phyloP scores from a whole-genome alignment of 1,284 basidiomycete genomes.

The Macrocystidia cucumis region DNA sequence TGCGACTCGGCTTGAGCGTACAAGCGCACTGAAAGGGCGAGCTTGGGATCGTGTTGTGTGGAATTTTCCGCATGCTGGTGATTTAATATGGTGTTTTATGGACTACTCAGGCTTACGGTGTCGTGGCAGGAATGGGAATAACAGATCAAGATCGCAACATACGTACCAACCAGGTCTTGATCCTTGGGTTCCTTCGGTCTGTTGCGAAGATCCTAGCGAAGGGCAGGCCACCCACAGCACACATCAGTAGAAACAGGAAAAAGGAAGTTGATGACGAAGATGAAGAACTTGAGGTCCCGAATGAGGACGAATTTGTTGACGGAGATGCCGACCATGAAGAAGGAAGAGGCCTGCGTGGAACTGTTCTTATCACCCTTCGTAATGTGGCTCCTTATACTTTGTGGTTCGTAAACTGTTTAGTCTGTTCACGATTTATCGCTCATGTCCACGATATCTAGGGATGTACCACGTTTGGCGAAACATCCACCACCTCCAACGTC shows the following conservation, averaged over 20 bases:
- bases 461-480: slow-evolving; percentile 76
- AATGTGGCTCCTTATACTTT: slow-evolving; percentile 85
- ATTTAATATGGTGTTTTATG: slow-evolving; percentile 16
- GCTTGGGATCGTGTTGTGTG: slow-evolving; percentile 82
- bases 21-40: slow-evolving; percentile 42
- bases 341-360: slow-evolving; percentile 30
- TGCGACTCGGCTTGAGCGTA: slow-evolving; percentile 69
- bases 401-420: slow-evolving; percentile 47
- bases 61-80: slow-evolving; percentile 96
- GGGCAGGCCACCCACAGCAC: slow-evolving; percentile 46
- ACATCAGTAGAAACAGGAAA: slow-evolving; percentile 35
- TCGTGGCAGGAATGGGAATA: slow-evolving; percentile 74
- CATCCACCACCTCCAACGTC: slow-evolving; percentile 46
- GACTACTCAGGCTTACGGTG: not conserved
- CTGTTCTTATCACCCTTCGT: slow-evolving; percentile 83
- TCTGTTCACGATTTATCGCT: slow-evolving; percentile 1
- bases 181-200: slow-evolving; percentile 80
- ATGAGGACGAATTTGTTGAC: slow-evolving; percentile 26
- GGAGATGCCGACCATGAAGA: slow-evolving; percentile 14
- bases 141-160: slow-evolving; percentile 94
- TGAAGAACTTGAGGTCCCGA: no score
- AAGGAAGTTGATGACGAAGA: slow-evolving; percentile 32
- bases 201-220: slow-evolving; percentile 55
- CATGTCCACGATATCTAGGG: slow-evolving; percentile 41
- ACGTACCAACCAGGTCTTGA: slow-evolving; percentile 82